Percentiles rank a stretch among this genome's conserved stretches.
Conservation (phyloP, 139 green algal species). For the Tetradesmus lagerheimii region DNA sequence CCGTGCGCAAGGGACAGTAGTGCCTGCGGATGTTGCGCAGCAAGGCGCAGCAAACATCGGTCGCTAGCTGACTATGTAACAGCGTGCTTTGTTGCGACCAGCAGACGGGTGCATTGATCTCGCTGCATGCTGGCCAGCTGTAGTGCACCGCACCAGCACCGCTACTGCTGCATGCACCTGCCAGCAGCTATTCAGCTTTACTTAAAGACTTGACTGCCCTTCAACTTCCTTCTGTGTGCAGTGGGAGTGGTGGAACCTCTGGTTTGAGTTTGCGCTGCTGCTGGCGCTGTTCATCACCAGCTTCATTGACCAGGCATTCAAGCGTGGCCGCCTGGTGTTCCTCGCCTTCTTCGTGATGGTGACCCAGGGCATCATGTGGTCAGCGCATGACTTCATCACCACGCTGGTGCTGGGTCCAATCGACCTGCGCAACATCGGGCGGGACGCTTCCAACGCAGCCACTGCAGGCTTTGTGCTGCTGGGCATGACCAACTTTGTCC, state of each 20-base stretch:
- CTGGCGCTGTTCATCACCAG: constrained; percentile 41
- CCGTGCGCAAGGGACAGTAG: neutral
- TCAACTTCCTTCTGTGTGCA: neutral
- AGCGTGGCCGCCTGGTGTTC: constrained; percentile 43
- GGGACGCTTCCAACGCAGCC: constrained; percentile 41
- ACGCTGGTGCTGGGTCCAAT: constrained; percentile 16
- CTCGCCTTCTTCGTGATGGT: constrained; percentile 41
- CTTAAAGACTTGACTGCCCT: neutral
- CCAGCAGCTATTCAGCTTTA: neutral
- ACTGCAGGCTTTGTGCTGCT: constrained; percentile 46
- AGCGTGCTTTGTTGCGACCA: too few relatives aligned
- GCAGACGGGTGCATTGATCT: too few relatives aligned
- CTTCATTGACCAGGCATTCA: constrained; percentile 46
- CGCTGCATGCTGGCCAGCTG: too few relatives aligned
- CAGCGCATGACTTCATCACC: constrained; percentile 44
- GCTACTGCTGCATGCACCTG: neutral
- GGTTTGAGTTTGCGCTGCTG: constrained; percentile 41
- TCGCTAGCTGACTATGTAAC: too few relatives aligned
- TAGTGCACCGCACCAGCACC: neutral
- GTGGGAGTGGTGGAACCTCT: constrained; percentile 50
- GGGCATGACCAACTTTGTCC: constrained; percentile 37
- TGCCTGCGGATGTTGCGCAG: neutral
- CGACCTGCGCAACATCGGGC: constrained; percentile 30
- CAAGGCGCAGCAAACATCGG: too few relatives aligned
- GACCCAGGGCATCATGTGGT: constrained; percentile 42